Base-by-base conservation (phyloP, 2,329 filamentous ascomycete species). In the Aspergillus texensis region DNA sequence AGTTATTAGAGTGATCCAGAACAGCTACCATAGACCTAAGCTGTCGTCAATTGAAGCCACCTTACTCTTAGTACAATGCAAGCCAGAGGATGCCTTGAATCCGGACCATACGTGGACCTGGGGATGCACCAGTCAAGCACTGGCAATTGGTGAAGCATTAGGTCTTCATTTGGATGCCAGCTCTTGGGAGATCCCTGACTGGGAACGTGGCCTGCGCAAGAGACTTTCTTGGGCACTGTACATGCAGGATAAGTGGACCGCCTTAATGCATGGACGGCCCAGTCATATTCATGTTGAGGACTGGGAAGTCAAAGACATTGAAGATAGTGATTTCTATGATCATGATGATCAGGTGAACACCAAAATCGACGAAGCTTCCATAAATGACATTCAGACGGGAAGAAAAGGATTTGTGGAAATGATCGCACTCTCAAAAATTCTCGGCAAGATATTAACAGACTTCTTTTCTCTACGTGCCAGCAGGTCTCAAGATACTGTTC, bases 181-280 rank as follows among this genome's bases (percentile, higher is more conserved):
- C 11, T 30, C 30, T 16, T 52, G 45, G 57, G 19, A 41, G 8
- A 54, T 53, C 12, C 46, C 57, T 26, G 19, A 78, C 0, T 89
- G 87, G 87, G 88, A 90, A 69, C 83, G 86, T 60, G 85, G 87
- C 0, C 77, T 90, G 21, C 79, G 88, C 16, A 85, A 86, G 68
- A 79, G 88, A 16, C 76, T 90, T 0, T 87, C 85, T 0, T 91
- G 88, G 88, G 87, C 84, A 2, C 74, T 89, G 0, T 90, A 84
- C 65, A 87, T 89, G 81, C 88, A 90, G 70, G 88, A 90, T 66
- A 87, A 64, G 30, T 69, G 67, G 66, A 63, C 62, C 4, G 58
- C 48, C 85, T 68, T 89, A 85, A 86, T 83, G 32, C 84, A 86
- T 66, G 86, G 87, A 9, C 79, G 86, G 30, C 86, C 85, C 9